Evolutionary conservation across 2,329 filamentous ascomycete genomes (phyloP), one percentile per base, ranked within the genome.

Genomic region (Penicillium palitans): DNA sequence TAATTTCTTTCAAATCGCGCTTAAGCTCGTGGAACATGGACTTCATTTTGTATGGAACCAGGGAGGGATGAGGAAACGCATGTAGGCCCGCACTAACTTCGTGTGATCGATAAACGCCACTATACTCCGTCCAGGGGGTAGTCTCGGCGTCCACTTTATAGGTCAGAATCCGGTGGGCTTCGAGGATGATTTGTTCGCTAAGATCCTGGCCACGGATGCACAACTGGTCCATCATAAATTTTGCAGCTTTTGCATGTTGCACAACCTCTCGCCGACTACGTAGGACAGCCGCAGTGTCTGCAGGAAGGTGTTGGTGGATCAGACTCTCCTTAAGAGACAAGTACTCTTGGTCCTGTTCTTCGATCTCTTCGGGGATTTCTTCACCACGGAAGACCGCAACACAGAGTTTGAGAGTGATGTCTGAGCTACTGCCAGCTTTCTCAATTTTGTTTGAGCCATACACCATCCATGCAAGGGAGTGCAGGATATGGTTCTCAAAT

Each of bases 11-110:
- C 13, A 61, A 24, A n/a, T 60, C 57, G 4, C 19, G 35, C 15
- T 55, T n/a, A 4, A 61, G 50, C 15, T 57, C 57, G 19, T 35
- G 35, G 21, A 60, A 41, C 53, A 60, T 59, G 1, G 33, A 21
- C 27, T 48, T 49, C 53, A 55, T 61, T 15, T 48, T 54, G 21
- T 33, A 41, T 9, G 52, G 53, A 3, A 60, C 49, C 1, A 59
- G 40, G 21, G 6, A 27, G 10, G 17, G 53, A 37, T 52, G 33
- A 6, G 57, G 49, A 6, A 57, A 61, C 17, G 17, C 3, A 31
- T 60, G 46, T 2, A 61, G 21, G 8, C 46, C 57, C 4, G 42
- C 41, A 29, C 15, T 19, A 8, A 55, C 57, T 39, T 57, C 49
- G 2, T 47, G 13, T 4, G 27, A 37, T 42, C 57, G 49, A 45